Evolutionary conservation across 495 filamentous ascomycete genomes (phyloP), one percentile per base, ranked within the genome.

Genomic region (Aspergillus heteromorphus): DNA sequence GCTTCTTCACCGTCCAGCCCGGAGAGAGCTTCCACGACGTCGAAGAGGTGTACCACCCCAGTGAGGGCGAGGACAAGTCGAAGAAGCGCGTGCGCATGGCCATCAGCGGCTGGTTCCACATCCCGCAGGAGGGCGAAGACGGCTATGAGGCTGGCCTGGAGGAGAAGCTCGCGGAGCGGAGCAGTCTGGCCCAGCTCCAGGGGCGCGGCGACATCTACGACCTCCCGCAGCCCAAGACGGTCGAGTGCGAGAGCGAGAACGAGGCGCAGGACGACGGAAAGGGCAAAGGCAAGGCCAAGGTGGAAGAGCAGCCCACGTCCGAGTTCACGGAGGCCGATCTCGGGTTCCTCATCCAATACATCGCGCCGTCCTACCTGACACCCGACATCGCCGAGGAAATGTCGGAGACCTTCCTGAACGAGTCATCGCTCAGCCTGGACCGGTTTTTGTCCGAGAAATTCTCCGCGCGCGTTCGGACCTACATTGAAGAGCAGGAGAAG

Each of bases 91-190:
- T 95, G 40, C 83, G 93, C 51, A 97, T 97, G 91, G 93, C 93
- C 21, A 97, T 99, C 59, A 95, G 89, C 56, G 93, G 93, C n/a
- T 99, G 93, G 93, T 99, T 91, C 72, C 93, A 99, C 66, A 97
- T 99, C 49, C 95, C 93, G 0, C 93, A 99, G 65, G 75, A 87
- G 57, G 93, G 93, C 31, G 93, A 99, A 65, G 89, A 92, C n/a
- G 95, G 93, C 9, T 97, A 86, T 58, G 84, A 91, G 51, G 77
- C 85, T 56, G 95, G 92, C 1, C 74, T 91, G n/a, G 93, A 97
- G 67, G 88, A 90, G 70, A 85, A 86, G 64, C 78, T 93, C 18
- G 89, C 88, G 10, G 85, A 88, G 60, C 90, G 89, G 63, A 96
- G 91, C 71, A 89, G 89, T 57, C 79, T 97, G 40, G 83, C 85